Evolutionary conservation across 768 basidiomycete genomes (phyloP).

Genomic region (Termitomyces sp.): DNA sequence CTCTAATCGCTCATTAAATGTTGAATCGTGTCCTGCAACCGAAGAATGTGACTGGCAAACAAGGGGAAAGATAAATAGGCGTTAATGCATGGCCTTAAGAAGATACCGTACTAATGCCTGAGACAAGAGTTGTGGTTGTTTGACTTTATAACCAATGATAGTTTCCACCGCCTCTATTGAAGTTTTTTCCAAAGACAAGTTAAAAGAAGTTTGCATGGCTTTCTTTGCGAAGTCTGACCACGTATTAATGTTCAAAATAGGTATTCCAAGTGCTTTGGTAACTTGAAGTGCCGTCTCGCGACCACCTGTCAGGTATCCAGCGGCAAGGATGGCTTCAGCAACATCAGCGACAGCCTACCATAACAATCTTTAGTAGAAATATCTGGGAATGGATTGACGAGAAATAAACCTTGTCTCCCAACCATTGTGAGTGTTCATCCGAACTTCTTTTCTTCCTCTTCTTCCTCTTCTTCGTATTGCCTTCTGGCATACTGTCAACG

Average conservation of each 20-base stretch:
- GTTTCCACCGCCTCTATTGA: constrained; percentile 52
- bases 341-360: constrained; percentile 76
- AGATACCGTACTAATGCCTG: constrained; percentile 60
- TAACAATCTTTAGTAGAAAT: not conserved
- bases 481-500: not conserved
- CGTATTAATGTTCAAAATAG: constrained; percentile 53
- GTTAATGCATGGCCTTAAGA: not conserved
- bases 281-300: constrained; percentile 58
- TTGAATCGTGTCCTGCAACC: constrained; percentile 45
- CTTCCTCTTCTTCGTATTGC: constrained; percentile 20
- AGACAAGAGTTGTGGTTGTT: constrained; percentile 54
- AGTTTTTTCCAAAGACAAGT: constrained; percentile 37
- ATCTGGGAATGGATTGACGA: not conserved
- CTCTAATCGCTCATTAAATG: constrained; percentile 71
- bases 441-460: constrained; percentile 31
- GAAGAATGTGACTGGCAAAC: constrained; percentile 62
- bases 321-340: constrained; percentile 79
- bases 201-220: constrained; percentile 36
- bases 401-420: constrained; percentile 71
- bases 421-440: constrained; percentile 35
- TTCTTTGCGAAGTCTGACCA: constrained; percentile 71
- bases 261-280: constrained; percentile 59
- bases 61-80: not conserved
- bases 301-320: constrained; percentile 73
- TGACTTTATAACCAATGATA: constrained; percentile 60